Base-by-base conservation (phyloP, 2,329 filamentous ascomycete species). In the Paecilomyces dactylethromorphus region DNA sequence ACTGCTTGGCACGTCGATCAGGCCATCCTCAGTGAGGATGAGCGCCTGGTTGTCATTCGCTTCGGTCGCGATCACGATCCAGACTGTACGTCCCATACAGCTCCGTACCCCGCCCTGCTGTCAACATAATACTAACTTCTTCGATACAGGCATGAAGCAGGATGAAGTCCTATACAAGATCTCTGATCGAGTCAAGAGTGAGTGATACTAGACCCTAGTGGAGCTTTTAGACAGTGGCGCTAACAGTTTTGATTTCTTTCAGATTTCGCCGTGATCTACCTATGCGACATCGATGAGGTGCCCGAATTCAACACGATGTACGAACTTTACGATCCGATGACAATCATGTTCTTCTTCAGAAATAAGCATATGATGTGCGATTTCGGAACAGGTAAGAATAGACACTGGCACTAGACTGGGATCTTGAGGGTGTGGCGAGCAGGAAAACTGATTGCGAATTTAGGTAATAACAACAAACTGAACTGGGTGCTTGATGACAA, bases 1-100 rank as follows among this genome's bases (percentile, higher is more conserved):
- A 92, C 90, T 50, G 94, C 91, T 75, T 99, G 93, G 94, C 94
- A 99, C 76, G 94, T 99, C 71, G 94, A 97, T 81, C 92, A 97
- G 78, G 92, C 92, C 63, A 97, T 97, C 71, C 87, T 91, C 71
- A 84, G 82, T 51, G 92, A 97, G 78, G 91, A 96, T 72, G 93
- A 97, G 71, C 88, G 93, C 54, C 86, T 97, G 35, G 91, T 96
- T 12, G 87, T 96, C 50, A 96, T 97, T 73, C 88, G 93, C 64
- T 97, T 97, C 77, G 92, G 92, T 54, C 87, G 91, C 66, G 92
- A 96, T 75, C 86, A 85, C 72, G 90, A 96, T 68, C 84, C 87
- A 5, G 91, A 95, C 76, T 89, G 80, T 74, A 60, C 68, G 71
- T 55, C 8, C 15, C n/a, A n/a, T n/a, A 45, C 39, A 4, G 39